Conservation (phyloP, 306 rosid species). For the Comarum palustre region DNA sequence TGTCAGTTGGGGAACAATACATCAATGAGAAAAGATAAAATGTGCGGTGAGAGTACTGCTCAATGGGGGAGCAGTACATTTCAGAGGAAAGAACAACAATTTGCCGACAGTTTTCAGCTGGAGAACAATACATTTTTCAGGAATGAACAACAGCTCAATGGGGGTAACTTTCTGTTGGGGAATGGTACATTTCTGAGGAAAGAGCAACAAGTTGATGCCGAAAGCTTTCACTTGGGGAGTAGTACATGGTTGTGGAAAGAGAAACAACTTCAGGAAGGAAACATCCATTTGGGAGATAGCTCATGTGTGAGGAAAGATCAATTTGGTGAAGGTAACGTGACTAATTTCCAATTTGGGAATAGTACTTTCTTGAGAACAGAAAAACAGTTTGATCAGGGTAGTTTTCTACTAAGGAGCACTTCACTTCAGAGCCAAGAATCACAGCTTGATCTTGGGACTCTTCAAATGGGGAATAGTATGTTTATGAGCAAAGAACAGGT, state of each 20-base stretch:
- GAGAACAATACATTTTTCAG: neutral
- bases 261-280: neutral
- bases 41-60: neutral
- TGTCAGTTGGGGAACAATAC: neutral
- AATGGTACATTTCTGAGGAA: neutral
- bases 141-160: neutral
- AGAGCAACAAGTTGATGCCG: neutral
- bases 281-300: neutral
- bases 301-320: neutral
- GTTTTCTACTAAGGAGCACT: neutral
- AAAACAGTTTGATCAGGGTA: neutral
- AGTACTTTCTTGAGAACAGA: neutral
- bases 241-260: neutral
- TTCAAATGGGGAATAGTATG: neutral
- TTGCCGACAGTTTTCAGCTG: neutral
- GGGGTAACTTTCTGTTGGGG: neutral
- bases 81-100: neutral
- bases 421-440: neutral
- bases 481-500: constrained; percentile 7
- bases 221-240: neutral
- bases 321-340: neutral
- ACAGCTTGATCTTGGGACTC: constrained; percentile 2
- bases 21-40: neutral
- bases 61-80: neutral
- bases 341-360: neutral